Evolutionary conservation across 2,329 filamentous ascomycete species (phyloP).

Genomic region (Penicillium sp.): DNA sequence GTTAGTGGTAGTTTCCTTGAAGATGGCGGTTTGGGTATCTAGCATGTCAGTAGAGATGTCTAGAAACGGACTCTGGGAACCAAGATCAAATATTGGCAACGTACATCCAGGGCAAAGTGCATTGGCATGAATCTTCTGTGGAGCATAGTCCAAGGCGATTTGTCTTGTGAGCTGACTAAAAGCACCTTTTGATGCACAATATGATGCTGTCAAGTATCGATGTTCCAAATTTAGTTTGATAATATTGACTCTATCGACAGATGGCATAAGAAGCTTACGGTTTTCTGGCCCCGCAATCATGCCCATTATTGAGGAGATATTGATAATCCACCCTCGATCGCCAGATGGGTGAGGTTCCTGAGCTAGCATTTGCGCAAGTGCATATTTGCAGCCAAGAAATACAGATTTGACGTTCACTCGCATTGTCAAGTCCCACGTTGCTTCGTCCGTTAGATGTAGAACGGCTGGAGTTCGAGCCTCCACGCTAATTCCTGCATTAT

Average conservation of each 20-base stretch:
- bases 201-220: constrained; percentile 33
- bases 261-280: constrained; percentile 13
- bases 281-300: constrained; percentile 30
- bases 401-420: constrained; percentile 45
- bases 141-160: constrained; percentile 56
- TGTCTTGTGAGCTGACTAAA: constrained; percentile 56
- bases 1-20: constrained; percentile 24
- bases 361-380: constrained; percentile 43
- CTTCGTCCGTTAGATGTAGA: constrained; percentile 54
- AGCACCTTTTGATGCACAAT: constrained; percentile 56
- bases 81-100: neutral
- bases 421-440: constrained; percentile 49
- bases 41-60: neutral
- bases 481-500: constrained; percentile 55
- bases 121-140: constrained; percentile 56
- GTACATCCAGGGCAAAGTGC: constrained; percentile 58
- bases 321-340: constrained; percentile 43
- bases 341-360: constrained; percentile 40
- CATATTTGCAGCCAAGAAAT: constrained; percentile 49
- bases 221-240: too few species aligned
- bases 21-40: constrained; percentile 34
- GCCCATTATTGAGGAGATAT: constrained; percentile 37
- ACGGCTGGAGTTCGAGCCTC: constrained; percentile 38
- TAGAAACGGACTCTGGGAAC: too few species aligned
- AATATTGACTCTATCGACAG: neutral